These are phyloP conservation scores for Backusella morwellensis DNA, from an alignment of 192 early-diverging fungal species.

Conservation along the genomic window DNA sequence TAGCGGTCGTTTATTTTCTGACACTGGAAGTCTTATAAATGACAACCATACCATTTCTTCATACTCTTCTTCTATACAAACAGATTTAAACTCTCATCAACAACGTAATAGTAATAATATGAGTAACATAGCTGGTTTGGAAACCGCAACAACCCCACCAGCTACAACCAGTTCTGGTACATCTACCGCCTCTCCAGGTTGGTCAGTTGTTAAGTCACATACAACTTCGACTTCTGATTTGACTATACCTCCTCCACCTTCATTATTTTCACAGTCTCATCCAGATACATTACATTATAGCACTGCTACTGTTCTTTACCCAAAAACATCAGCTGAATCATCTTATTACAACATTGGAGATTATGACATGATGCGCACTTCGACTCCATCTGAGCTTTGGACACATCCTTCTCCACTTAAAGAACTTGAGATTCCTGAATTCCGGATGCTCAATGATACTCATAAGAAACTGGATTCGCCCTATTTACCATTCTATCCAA, in stretches of 20 bases:
- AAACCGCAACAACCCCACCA: not conserved
- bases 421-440: not conserved
- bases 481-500: not conserved
- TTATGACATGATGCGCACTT: not conserved
- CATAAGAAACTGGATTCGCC: not conserved
- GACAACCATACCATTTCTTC: not conserved
- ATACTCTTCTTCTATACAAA: not conserved
- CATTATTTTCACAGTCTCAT: not conserved
- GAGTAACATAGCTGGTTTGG: not conserved
- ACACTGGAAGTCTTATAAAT: not conserved
- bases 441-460: not conserved
- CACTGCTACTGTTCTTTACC: not conserved
- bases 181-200: not conserved
- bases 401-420: not conserved
- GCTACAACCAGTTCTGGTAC: not conserved
- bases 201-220: not conserved
- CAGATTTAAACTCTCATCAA: not conserved
- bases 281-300: not conserved
- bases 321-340: not conserved
- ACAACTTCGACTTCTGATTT: not conserved
- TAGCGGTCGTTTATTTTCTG: not conserved
- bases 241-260: not conserved
- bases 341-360: not conserved
- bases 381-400: not conserved
- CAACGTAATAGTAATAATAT: not conserved